Conservation (phyloP, 345 rosid genomes). For the Populus deltoides region DNA sequence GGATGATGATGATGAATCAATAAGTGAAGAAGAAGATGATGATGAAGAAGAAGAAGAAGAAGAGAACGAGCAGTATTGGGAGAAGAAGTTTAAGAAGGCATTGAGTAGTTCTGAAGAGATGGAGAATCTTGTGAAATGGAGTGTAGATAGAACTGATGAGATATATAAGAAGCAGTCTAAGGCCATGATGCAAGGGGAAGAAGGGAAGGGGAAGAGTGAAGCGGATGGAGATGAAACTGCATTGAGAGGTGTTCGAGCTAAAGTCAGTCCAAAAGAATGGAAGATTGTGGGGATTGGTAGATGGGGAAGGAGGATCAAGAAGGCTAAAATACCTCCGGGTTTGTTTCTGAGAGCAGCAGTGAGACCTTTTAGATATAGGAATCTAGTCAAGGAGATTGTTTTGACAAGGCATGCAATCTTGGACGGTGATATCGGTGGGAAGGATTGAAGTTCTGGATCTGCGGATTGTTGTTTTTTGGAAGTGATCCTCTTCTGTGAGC, state of each 20-base stretch:
- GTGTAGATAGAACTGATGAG: constrained; percentile 44
- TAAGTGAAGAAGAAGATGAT: constrained; percentile 39
- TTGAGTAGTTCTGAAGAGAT: constrained; percentile 60
- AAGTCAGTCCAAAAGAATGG: constrained; percentile 81
- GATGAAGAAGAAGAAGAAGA: constrained; percentile 39
- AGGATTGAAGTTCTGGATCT: neutral
- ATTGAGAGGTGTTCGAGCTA: constrained; percentile 64
- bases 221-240: constrained; percentile 66
- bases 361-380: constrained; percentile 81
- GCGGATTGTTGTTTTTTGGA: neutral
- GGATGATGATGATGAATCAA: constrained; percentile 19
- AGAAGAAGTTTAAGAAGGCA: constrained; percentile 64
- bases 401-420: constrained; percentile 88
- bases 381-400: constrained; percentile 93
- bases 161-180: constrained; percentile 53
- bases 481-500: neutral
- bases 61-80: constrained; percentile 51
- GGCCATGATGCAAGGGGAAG: constrained; percentile 16
- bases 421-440: constrained; percentile 76
- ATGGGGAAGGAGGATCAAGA: constrained; percentile 72
- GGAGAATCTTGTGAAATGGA: constrained; percentile 68
- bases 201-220: constrained; percentile 3
- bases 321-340: constrained; percentile 79
- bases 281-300: constrained; percentile 63
- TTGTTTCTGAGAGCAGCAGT: constrained; percentile 78